Evolutionary conservation across 768 basidiomycete species (phyloP).

Genomic region (Dentipellis sp.): DNA sequence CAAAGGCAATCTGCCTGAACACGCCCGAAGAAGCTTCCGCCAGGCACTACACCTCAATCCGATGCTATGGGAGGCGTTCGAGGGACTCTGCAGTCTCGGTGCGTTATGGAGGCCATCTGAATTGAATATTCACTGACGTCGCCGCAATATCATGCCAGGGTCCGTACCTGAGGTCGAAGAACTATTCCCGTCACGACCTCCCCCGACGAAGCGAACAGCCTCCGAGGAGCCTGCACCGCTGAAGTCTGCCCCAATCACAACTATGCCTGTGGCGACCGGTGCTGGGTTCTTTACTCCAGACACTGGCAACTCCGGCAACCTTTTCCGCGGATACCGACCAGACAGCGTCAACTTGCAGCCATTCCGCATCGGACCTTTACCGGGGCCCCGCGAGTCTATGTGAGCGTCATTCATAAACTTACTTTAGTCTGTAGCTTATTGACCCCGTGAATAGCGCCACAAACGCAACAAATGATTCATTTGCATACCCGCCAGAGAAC

Average conservation of each 20-base stretch:
- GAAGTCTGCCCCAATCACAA: conserved; percentile 19
- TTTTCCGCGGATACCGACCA: conserved; percentile 36
- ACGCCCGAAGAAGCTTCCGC: conserved; percentile 62
- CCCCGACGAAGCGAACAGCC: conserved; percentile 43
- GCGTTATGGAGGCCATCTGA: conserved; percentile 15
- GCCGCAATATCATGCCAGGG: conserved; percentile 32
- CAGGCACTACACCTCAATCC: conserved; percentile 68
- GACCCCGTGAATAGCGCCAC: not conserved
- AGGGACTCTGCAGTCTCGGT: conserved; percentile 79
- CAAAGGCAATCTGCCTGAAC: conserved; percentile 70
- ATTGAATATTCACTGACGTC: conserved; percentile 1
- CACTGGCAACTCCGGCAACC: conserved; percentile 40
- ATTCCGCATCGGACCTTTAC: conserved; percentile 44
- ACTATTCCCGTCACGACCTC: conserved; percentile 55
- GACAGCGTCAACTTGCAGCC: conserved; percentile 39
- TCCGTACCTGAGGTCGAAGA: conserved; percentile 63
- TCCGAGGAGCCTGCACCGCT: conserved; percentile 38
- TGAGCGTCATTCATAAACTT: conserved; percentile 23
- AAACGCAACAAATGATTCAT: conserved; percentile 33
- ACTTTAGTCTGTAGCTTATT: not conserved
- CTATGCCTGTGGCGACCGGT: conserved; percentile 48
- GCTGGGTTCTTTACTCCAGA: conserved; percentile 75
- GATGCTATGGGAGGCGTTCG: conserved; percentile 88
- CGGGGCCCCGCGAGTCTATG: conserved; percentile 55
- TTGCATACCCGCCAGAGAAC: conserved; percentile 41